Base-by-base conservation (phyloP, 345 rosid species). In the Eutrema japonicum region DNA sequence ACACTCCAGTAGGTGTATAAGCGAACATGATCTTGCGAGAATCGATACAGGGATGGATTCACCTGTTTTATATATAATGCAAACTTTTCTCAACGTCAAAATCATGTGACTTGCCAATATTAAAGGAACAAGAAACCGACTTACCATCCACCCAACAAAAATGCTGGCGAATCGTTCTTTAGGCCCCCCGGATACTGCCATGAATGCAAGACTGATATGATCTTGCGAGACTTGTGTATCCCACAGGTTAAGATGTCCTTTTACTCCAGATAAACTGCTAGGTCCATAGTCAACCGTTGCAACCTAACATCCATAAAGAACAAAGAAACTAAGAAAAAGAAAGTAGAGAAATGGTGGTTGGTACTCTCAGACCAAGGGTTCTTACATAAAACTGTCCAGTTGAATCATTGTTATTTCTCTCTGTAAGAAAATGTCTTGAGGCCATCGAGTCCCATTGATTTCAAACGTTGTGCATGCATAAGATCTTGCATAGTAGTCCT, bases 101-200 rank as follows among this genome's bases (percentile, higher is more conserved):
- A 37, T 58, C 4, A 22, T 51, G 47, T 1, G 13, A 13, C 22
- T 38, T 51, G 41, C 8, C 13, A 45, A 55, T 10, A 13, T 5
- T 27, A 68, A 52, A 41, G 40, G 13, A 55, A 30, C 0, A 8
- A 57, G 13, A 29, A 12, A 4, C 11, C 18, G 6, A 60, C 68
- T 48, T 27, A 71, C 75, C n/a, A 47, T 48, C 75, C 75, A 71
- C 0, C 75, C 68, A 49, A 52, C 51, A 38, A 42, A n/a, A 58
- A 71, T 49, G 50, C 50, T 60, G 26, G 46, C 4, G 22, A 65
- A 48, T 0, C 8, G 9, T 22, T 14, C 12, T 49, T 14, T 8
- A 47, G 48, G 3, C 3, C 75, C 75, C 12, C 48, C 58, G 5
- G 26, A 50, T n/a, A 71, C 6, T 2, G 38, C 47, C 5, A 71